Evolutionary conservation across 2,329 filamentous ascomycete species (phyloP), one percentile per base, ranked within the genome.

Genomic region (Cladosporium sp.): DNA sequence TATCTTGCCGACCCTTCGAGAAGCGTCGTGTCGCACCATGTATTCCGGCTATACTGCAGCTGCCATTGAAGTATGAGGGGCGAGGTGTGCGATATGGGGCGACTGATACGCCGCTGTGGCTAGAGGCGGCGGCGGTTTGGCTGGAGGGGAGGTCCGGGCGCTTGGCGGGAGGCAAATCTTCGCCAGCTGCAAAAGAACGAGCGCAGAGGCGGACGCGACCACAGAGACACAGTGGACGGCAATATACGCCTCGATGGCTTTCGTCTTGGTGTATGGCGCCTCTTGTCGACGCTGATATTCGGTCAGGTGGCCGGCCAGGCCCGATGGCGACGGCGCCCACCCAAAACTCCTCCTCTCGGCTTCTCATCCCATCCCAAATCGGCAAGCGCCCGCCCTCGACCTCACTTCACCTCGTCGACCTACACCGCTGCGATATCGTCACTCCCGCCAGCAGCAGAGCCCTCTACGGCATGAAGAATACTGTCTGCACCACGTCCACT

Each of bases 101-200:
- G 61, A 63, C 34, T 28, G 60, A 63, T 64, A 52, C 61, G 57
- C 61, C 61, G 34, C 32, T 44, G 61, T 64, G 61, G 61, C 61
- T 57, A 64, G 61, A 54, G 47, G 61, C 61, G 61, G 51, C 61
- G 49, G 51, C 36, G 59, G 47, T 52, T 62, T 51, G 58, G 18
- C 28, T 60, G 28, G 41, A 21, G 32, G 41, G n/a, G 59, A 60
- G 58, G 58, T 49, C 58, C 59, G 49, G 38, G 26, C 32, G 49
- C 60, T 63, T 63, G 60, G 60, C 60, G 60, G 60, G 59, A 63
- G 60, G 60, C 60, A 63, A 63, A 63, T 63, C 60, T 55, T 63
- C 34, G 34, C 41, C 24, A 30, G 57, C 57, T 41, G 57, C 57
- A n/a, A 59, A 36, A 30, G 57, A 30, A 41, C 36, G 24, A 47